phyloP scores from a whole-genome alignment of 306 rosid species.

The Alnus rubra region DNA sequence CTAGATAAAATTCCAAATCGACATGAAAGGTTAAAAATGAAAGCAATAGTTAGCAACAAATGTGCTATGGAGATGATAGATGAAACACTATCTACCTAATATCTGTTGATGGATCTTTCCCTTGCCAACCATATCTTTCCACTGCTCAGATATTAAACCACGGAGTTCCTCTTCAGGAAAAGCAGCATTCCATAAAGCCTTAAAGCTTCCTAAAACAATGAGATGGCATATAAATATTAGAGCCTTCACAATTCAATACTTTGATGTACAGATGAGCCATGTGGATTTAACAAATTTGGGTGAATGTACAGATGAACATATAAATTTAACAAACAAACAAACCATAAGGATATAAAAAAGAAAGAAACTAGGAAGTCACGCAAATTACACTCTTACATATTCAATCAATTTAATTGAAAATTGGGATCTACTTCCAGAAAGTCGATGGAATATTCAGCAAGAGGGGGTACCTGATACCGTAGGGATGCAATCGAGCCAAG shows the following conservation, averaged over 20 bases:
- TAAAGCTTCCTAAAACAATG: constrained; percentile 68
- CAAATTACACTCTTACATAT: not conserved
- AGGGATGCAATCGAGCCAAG: too few relatives aligned
- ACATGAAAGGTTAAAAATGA: constrained; percentile 9
- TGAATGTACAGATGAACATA: not conserved
- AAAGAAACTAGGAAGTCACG: not conserved
- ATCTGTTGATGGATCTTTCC: constrained; percentile 99
- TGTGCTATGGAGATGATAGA: not conserved
- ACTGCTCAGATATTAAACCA: constrained; percentile 93
- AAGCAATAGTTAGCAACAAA: constrained; percentile 18
- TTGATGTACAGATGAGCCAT: not conserved
- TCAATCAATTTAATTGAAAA: constrained; percentile 3
- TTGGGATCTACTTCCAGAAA: constrained; percentile 18
- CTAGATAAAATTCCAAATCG: constrained; percentile 38
- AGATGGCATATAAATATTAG: constrained; percentile 24
- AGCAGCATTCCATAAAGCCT: constrained; percentile 83
- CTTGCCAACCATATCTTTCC: constrained; percentile 99
- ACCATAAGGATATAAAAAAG: not conserved
- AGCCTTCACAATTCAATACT: constrained; percentile 12
- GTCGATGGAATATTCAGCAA: constrained; percentile 10
- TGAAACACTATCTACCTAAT: constrained; percentile 64
- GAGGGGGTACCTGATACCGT: constrained; percentile 79
- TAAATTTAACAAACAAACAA: not conserved
- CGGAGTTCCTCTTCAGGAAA: constrained; percentile 91
- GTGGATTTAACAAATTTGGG: not conserved